These are phyloP conservation scores for Domatiomyces globalis DNA, from an alignment of 2,329 filamentous ascomycete genomes.

Conservation along the genomic window DNA sequence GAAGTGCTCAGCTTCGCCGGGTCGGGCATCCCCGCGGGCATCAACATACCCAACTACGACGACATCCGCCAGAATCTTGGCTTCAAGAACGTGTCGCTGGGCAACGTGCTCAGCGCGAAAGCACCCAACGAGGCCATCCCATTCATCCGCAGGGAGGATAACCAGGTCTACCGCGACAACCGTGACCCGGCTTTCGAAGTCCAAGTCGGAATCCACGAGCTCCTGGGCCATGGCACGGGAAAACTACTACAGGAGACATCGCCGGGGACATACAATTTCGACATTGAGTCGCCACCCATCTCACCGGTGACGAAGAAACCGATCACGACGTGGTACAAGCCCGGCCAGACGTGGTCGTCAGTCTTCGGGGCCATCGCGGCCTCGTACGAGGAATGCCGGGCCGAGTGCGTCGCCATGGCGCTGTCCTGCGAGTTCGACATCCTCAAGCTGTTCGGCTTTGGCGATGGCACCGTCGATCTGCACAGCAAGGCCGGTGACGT, in stretches of 20 bases:
- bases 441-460: slow-evolving; percentile 82
- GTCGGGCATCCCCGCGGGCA: slow-evolving; percentile 47
- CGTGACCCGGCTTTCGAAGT: slow-evolving; percentile 85
- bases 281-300: slow-evolving; percentile 63
- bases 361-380: slow-evolving; percentile 80
- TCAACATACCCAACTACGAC: slow-evolving; percentile 44
- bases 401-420: slow-evolving; percentile 86
- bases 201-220: slow-evolving; percentile 86
- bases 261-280: slow-evolving; percentile 75
- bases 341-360: slow-evolving; percentile 85
- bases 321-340: slow-evolving; percentile 79
- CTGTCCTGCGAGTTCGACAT: slow-evolving; percentile 79
- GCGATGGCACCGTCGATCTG: slow-evolving; percentile 60
- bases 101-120: slow-evolving; percentile 84
- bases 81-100: slow-evolving; percentile 65
- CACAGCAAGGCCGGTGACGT: slow-evolving; percentile 68
- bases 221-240: slow-evolving; percentile 78
- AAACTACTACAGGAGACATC: slow-evolving; percentile 85
- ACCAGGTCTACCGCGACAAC: slow-evolving; percentile 65
- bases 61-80: slow-evolving; percentile 47
- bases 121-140: slow-evolving; percentile 84
- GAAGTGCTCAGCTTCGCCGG: slow-evolving; percentile 75
- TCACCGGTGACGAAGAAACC: slow-evolving; percentile 68
- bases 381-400: slow-evolving; percentile 87
- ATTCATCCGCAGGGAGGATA: slow-evolving; percentile 68